Evolutionary conservation across 345 rosid species (phyloP), one percentile per base, ranked within the genome.

Genomic region (Eutrema japonicum): DNA sequence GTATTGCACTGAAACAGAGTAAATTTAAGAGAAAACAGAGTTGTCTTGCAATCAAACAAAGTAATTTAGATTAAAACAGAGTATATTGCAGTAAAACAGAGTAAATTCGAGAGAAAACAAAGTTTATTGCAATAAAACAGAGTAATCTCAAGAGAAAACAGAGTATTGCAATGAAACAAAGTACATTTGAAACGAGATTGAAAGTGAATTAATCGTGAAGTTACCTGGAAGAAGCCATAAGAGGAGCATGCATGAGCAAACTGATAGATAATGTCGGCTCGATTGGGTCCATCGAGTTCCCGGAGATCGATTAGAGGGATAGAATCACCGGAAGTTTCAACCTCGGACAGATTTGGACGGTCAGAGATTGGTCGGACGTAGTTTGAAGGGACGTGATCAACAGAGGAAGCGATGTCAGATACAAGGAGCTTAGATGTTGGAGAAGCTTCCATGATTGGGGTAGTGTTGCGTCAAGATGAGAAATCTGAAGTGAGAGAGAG

Each of bases 271-370:
- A 86, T n/a, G 0, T 70, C 18, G 2, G 79, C 43, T 14, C 49
- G 86, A 70, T 68, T 30, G 4, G 90, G 83, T 9, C 87, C 85
- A 11, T 63, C 10, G 12, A 93, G 84, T 8, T 69, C 85, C 2
- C 22, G 59, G 27, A 92, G 83, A 53, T 93, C 93, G 29, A 93
- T 86, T 1, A 90, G 63, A 57, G 96, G 87, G 72, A 93, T 83
- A 36, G 87, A 72, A 35, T 26, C 78, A 2, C 58, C 78, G 0
- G 83, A 78, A 6, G 14, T 18, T 16, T 69, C 64, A 30, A 83
- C 80, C 0, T 81, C 71, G 0, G 83, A 12, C 35, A 92, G 71
- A 58, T 84, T 83, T 0, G 95, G 98, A 37, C 93, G 90, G 79
- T 89, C 92, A 61, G 83, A 73, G 73, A 80, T 40, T 49, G 91